These are phyloP conservation scores for Pouteria campechiana DNA, from an alignment of 179 eudicot species.

Conservation along the genomic window DNA sequence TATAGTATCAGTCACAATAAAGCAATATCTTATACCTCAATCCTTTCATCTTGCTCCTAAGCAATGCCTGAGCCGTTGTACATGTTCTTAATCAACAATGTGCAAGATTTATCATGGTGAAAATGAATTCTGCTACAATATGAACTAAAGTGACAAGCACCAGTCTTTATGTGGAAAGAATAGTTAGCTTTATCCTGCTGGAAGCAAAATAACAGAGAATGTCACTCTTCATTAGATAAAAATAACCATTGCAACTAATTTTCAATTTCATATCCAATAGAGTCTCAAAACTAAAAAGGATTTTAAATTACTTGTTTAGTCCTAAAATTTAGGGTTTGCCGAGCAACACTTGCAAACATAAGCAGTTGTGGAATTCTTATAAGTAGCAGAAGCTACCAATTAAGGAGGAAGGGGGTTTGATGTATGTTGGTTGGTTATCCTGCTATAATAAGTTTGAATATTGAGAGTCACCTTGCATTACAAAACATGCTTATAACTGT, in stretches of 20 bases:
- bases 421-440: constrained; percentile 73
- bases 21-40: too few species aligned
- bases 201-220: constrained; percentile 1
- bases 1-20: too few species aligned
- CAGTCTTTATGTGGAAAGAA: constrained; percentile 95
- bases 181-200: constrained; percentile 98
- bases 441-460: constrained; percentile 6
- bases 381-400: constrained; percentile 62
- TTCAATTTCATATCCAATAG: background rate
- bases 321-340: constrained; percentile 89
- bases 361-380: constrained; percentile 42
- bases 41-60: constrained; percentile 99
- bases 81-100: constrained; percentile 88
- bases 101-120: constrained; percentile 86
- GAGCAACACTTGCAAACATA: constrained; percentile 74
- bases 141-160: constrained; percentile 88
- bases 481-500: background rate
- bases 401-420: constrained; percentile 99
- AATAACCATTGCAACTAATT: background rate
- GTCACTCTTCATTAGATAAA: background rate
- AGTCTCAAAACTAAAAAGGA: background rate
- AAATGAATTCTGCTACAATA: constrained; percentile 92
- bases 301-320: constrained; percentile 66
- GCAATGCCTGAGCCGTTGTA: constrained; percentile 89
- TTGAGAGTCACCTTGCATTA: background rate